Evolutionary conservation across 2,329 filamentous ascomycete genomes (phyloP).

Genomic region (Gyromitra esculenta): DNA sequence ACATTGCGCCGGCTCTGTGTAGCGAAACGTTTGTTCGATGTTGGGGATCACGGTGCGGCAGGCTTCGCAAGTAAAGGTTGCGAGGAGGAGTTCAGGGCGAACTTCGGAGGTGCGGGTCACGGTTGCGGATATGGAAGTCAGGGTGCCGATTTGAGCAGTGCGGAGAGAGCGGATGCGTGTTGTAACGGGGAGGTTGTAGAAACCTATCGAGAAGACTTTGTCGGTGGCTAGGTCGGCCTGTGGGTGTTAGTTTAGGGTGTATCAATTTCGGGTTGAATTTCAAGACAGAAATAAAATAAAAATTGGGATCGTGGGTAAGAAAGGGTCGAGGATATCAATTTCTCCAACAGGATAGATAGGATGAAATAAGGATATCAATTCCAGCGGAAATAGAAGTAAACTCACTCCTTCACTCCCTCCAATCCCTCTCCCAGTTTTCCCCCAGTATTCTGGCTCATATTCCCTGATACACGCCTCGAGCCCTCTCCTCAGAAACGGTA

Average conservation of each 20-base stretch:
- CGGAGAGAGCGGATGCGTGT: slow-evolving; percentile 86
- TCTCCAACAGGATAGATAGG: too few relatives aligned
- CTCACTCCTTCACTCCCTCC: slow-evolving; percentile 48
- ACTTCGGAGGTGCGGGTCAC: slow-evolving; percentile 98
- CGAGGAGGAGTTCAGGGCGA: slow-evolving; percentile 87
- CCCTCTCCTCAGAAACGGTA: slow-evolving; percentile 87
- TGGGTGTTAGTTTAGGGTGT: slow-evolving; percentile 3
- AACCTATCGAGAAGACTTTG: slow-evolving; percentile 91
- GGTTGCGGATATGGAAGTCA: slow-evolving; percentile 95
- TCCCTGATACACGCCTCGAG: slow-evolving; percentile 94
- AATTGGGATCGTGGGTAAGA: slow-evolving; percentile 67
- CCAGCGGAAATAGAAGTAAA: slow-evolving; percentile 9
- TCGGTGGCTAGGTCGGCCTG: slow-evolving; percentile 88
- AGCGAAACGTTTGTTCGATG: slow-evolving; percentile 96
- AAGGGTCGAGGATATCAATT: neutral
- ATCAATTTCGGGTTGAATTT: too few relatives aligned
- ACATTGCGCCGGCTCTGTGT: slow-evolving; percentile 95
- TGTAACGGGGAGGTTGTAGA: slow-evolving; percentile 90
- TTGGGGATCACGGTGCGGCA: slow-evolving; percentile 87
- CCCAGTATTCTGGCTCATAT: slow-evolving; percentile 90
- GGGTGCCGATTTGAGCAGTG: slow-evolving; percentile 87
- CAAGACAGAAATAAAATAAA: neutral
- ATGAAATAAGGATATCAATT: slow-evolving; percentile 64
- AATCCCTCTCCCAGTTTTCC: slow-evolving; percentile 51
- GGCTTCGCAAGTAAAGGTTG: slow-evolving; percentile 88